Percentiles rank a stretch among this genome's conserved stretches.
Conservation (phyloP, 2,329 filamentous ascomycete genomes). For the Ascochyta lentis region DNA sequence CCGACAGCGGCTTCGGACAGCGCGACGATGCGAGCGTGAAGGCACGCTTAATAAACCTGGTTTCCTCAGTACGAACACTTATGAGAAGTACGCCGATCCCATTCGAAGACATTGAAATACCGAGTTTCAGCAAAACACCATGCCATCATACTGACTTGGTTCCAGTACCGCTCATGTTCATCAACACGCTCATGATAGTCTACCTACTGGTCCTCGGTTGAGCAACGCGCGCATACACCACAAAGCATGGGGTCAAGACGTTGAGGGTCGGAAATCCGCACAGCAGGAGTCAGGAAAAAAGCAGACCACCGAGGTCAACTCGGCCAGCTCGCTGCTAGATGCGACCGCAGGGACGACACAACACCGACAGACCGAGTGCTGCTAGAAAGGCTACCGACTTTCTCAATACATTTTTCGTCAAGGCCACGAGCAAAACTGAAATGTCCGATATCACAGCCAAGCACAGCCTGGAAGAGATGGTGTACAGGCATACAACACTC, state of each 20-base stretch:
- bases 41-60: slow-evolving; percentile 85
- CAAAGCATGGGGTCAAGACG: neutral
- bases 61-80: slow-evolving; percentile 86
- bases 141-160: slow-evolving; percentile 16
- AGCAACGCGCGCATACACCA: slow-evolving; percentile 14
- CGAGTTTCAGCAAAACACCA: neutral
- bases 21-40: slow-evolving; percentile 79
- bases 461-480: neutral
- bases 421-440: neutral
- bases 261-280: neutral
- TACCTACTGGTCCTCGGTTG: slow-evolving; percentile 48
- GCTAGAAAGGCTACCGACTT: neutral
- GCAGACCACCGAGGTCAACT: neutral
- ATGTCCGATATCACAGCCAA: neutral
- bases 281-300: neutral
- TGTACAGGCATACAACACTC: neutral
- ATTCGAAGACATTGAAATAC: neutral
- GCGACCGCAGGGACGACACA: neutral
- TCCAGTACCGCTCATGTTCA: slow-evolving; percentile 49
- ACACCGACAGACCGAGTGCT: neutral
- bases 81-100: slow-evolving; percentile 78
- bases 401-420: neutral
- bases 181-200: slow-evolving; percentile 49
- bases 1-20: slow-evolving; percentile 77
- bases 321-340: neutral